Evolutionary conservation across 257 asterid genomes (phyloP), one percentile per base, ranked within the genome.

Genomic region (Solanum sejunctum): DNA sequence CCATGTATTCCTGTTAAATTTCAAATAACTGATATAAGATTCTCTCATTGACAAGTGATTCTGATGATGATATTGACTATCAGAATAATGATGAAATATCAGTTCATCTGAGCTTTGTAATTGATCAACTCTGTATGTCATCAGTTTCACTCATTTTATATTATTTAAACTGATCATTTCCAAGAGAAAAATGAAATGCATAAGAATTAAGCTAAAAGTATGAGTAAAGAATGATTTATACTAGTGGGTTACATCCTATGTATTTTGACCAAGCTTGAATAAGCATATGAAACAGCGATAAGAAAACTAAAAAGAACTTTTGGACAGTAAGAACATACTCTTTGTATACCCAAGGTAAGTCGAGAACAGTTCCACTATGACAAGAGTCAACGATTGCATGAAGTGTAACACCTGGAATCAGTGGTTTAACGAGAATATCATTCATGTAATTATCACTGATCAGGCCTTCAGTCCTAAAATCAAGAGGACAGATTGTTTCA

Each of bases 331-430:
- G 32, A 51, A 60, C 91, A 4, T 89, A 93, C 97, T 52, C 82
- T 57, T 89, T 64, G n/a, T 87, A 95, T 8, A 91, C 91, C n/a
- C 80, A 51, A 1, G 94, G 93, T 45, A 95, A 82, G 89, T 95
- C 98, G 16, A 95, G 94, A 70, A 92, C 39, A 43, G 97, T 95
- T 86, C 98, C 98, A 85, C 97, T 95, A 88, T 93, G 96, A 63
- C 98, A 95, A 81, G 94, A 87, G 84, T 95, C 98, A 2, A 95
- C 72, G 3, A 95, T 88, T 16, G 98, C 95, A 60, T 95, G 97
- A 83, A 95, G 98, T 49, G 81, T 91, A 87, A 90, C 94, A 1
- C 89, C 92, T 43, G 7, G 16, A 39, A 57, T 82, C 43, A 95
- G 94, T 4, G 95, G 94, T 63, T 86, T 69, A 49, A 95, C 93